Base-by-base conservation (phyloP, 225 moss, liverwort and hornwort species). In the Marchantia polymorpha region DNA sequence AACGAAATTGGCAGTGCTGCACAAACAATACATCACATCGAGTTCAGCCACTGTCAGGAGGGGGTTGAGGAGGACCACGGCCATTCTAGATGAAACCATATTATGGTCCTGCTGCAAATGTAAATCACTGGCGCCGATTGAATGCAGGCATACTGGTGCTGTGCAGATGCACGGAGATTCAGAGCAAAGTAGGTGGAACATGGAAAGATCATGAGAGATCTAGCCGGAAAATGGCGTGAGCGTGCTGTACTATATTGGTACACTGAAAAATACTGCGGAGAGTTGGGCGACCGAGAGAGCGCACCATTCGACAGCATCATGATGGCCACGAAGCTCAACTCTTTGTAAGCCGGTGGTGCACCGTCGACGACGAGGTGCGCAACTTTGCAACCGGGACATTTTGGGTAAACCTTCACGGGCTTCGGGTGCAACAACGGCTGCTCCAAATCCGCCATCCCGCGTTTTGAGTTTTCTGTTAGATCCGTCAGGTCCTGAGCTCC, bases 1-100 rank as follows among this genome's bases (percentile, higher is more conserved):
- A 92, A 94, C 8, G 91, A 90, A 67, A 88, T 90, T 61, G 94
- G 94, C 72, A 94, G 80, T 46, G 83, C 94, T 94, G 91, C 85
- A 87, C 50, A 71, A 16, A 52, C 23, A 20, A n/a, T 0, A 50
- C 22, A 11, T 22, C 73, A 73, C 23, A 7, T 12, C 48, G 22
- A 49, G 8, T 49, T 4, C 50, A 48, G 11, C 23, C 39, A 16
- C 73, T 11, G 52, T 73, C 46, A 73, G 2, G 16, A 30, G 16
- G 4, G 13, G 2, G 39, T 5, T 39, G 39, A 39, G 39, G 39
- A 39, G 39, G 3, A 39, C 39, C 39, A 39, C 39, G 39, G 39
- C 39, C 39, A 39, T 39, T 39, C 39, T 39, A 39, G 39, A 5
- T 39, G 3, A 39, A 39, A 39, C 39, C 39, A 5, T 5, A 39